A percentile compares a stretch with the other conserved stretches of the same genome.
These are phyloP conservation scores for Elongisporangium undulatum DNA, from an alignment of 352 stramenopile genomes.

Conservation along the genomic window DNA sequence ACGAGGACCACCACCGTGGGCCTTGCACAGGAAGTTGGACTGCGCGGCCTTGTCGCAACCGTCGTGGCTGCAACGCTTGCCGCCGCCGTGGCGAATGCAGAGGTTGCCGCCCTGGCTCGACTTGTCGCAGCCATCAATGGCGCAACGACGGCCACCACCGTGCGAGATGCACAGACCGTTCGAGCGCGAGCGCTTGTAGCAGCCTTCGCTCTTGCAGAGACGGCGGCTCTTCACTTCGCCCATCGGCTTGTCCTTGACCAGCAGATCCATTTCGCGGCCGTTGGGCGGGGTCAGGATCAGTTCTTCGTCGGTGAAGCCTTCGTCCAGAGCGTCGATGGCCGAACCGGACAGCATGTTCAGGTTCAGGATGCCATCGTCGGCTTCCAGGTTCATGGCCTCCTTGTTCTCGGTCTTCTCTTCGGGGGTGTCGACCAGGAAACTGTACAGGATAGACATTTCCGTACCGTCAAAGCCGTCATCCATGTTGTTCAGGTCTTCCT, in stretches of 20 bases:
- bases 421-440: constrained; percentile 70
- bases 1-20: constrained; percentile 75
- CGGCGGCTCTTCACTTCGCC: constrained; percentile 51
- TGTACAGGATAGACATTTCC: constrained; percentile 87
- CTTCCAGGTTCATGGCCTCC: constrained; percentile 30
- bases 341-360: constrained; percentile 65
- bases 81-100: constrained; percentile 84
- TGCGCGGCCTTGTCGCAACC: constrained; percentile 80
- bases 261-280: background rate
- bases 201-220: constrained; percentile 70
- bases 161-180: constrained; percentile 86
- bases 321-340: constrained; percentile 64
- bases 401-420: constrained; percentile 59
- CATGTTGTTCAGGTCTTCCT: constrained; percentile 69
- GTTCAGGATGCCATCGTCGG: constrained; percentile 71
- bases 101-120: constrained; percentile 76
- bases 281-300: constrained; percentile 45
- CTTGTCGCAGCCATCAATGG: constrained; percentile 75
- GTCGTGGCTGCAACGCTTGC: constrained; percentile 74
- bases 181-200: constrained; percentile 86
- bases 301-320: constrained; percentile 68
- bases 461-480: constrained; percentile 81
- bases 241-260: constrained; percentile 17
- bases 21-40: constrained; percentile 84
- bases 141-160: constrained; percentile 72